Evolutionary conservation across 2,329 filamentous ascomycete species (phyloP).

Genomic region (Pestalotiopsis sp.): DNA sequence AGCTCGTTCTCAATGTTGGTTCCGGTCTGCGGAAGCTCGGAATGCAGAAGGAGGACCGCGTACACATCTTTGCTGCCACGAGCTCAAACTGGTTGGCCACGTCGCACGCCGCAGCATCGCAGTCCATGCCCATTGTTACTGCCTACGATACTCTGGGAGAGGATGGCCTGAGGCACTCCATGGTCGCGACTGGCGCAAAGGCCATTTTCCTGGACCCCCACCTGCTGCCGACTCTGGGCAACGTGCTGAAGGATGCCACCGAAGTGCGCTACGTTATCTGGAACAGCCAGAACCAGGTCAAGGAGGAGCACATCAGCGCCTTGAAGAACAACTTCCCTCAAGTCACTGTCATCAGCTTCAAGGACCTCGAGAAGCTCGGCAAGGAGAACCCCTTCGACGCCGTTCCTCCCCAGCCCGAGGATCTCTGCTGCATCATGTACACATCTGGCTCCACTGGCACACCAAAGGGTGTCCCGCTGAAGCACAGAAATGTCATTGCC

Average conservation of each 20-base stretch:
- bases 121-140: slow-evolving; percentile 80
- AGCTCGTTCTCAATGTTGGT: slow-evolving; percentile 67
- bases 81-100: slow-evolving; percentile 55
- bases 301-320: slow-evolving; percentile 52
- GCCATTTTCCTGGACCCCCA: slow-evolving; percentile 77
- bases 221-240: slow-evolving; percentile 61
- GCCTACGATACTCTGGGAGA: slow-evolving; percentile 78
- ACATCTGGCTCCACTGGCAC: slow-evolving; percentile 83
- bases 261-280: slow-evolving; percentile 56
- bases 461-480: slow-evolving; percentile 80
- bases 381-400: slow-evolving; percentile 69
- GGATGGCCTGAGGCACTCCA: slow-evolving; percentile 71
- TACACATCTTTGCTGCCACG: slow-evolving; percentile 83
- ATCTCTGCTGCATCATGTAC: slow-evolving; percentile 74
- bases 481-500: slow-evolving; percentile 74
- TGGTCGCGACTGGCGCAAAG: slow-evolving; percentile 70
- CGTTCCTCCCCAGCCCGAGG: slow-evolving; percentile 70
- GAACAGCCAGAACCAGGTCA: slow-evolving; percentile 55
- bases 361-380: slow-evolving; percentile 53
- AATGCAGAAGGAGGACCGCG: slow-evolving; percentile 65
- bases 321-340: slow-evolving; percentile 51
- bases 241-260: slow-evolving; percentile 54
- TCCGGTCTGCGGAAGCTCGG: slow-evolving; percentile 74
- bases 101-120: slow-evolving; percentile 62
- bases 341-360: slow-evolving; percentile 51